Base-by-base conservation (phyloP, 192 early-diverging fungal species). In the Linnemannia exigua region DNA sequence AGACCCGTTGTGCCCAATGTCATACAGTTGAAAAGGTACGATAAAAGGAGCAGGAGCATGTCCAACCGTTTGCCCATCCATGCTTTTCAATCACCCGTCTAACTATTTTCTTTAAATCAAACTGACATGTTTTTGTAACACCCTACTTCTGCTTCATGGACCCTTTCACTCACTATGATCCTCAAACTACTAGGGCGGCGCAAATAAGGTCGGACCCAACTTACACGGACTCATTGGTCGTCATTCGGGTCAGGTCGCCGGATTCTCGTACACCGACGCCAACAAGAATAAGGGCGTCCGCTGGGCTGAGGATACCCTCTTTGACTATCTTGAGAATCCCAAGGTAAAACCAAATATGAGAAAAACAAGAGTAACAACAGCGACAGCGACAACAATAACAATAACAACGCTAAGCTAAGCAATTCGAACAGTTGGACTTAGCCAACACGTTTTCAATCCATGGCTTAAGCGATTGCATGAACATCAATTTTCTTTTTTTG, bases 1-100 rank as follows among this genome's bases (percentile, higher is more conserved):
- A 99, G 94, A 99, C 98, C 84, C 96, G 98, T 78, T 99, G 98
- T 81, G 97, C 98, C 75, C 97, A 97, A 89, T 99, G 98, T 93
- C 97, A 99, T 94, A 97, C 97, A 80, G 94, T 97, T 38, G 97
- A 99, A 33, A 79, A 77, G 75, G 83, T 85, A 85, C 33, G n/a
- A n/a, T n/a, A n/a, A n/a, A n/a, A n/a, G n/a, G n/a, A n/a, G n/a
- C n/a, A n/a, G n/a, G n/a, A n/a, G n/a, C n/a, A n/a, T n/a, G n/a
- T n/a, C n/a, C n/a, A n/a, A n/a, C n/a, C n/a, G n/a, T n/a, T n/a
- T n/a, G n/a, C n/a, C n/a, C n/a, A n/a, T n/a, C n/a, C n/a, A n/a
- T n/a, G n/a, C n/a, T n/a, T n/a, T n/a, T n/a, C n/a, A n/a, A n/a
- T n/a, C n/a, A n/a, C n/a, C n/a, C n/a, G n/a, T n/a, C n/a, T n/a